A percentile compares a stretch with the other conserved stretches of the same genome.
Conservation (phyloP, 257 asterid genomes). For the Gardenia jasminoides region DNA sequence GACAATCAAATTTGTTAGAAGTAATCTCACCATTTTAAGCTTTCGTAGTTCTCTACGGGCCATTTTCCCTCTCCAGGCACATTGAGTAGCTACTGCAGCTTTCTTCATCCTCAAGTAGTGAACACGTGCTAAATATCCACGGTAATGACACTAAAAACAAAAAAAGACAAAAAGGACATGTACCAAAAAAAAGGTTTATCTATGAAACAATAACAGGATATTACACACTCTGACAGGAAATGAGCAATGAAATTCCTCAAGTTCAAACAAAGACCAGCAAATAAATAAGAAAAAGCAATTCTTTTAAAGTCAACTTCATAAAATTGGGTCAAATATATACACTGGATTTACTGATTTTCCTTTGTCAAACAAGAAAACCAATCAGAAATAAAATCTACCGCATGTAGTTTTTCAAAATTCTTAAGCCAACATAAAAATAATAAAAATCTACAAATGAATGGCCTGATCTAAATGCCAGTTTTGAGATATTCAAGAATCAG, state of each 20-base stretch:
- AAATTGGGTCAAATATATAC: background rate
- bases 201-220: background rate
- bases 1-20: background rate
- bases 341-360: background rate
- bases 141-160: slow-evolving; percentile 43
- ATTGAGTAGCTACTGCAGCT: slow-evolving; percentile 55
- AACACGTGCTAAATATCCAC: slow-evolving; percentile 34
- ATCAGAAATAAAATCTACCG: no score
- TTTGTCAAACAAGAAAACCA: background rate
- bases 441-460: background rate
- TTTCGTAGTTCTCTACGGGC: slow-evolving; percentile 55
- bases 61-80: slow-evolving; percentile 58
- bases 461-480: background rate
- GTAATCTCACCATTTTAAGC: slow-evolving; percentile 59
- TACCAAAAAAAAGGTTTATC: background rate
- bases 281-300: background rate
- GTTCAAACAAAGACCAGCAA: background rate
- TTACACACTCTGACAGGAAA: background rate
- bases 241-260: background rate
- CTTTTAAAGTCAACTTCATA: background rate
- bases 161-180: slow-evolving; percentile 9
- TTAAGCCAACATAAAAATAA: background rate
- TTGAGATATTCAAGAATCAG: background rate
- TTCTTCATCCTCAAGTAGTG: slow-evolving; percentile 45
- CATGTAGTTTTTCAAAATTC: no score